Evolutionary conservation across 306 rosid genomes (phyloP).

Genomic region (Albizia julibrissin): DNA sequence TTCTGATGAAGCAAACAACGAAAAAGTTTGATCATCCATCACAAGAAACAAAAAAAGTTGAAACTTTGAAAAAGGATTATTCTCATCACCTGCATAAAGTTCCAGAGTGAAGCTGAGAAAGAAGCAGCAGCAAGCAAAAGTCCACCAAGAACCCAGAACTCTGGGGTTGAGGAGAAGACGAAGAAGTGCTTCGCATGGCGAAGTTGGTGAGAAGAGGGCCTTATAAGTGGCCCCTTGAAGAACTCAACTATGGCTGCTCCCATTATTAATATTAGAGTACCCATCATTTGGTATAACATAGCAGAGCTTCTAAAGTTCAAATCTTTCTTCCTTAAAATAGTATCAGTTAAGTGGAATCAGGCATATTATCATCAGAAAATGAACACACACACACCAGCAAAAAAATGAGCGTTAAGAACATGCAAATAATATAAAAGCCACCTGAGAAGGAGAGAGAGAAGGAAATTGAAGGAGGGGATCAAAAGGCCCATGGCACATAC

Average conservation of each 20-base stretch:
- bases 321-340: constrained; percentile 46
- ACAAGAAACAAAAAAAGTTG: neutral
- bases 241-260: constrained; percentile 62
- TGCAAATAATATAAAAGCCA: constrained; percentile 11
- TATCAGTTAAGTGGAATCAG: neutral
- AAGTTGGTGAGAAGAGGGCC: constrained; percentile 51
- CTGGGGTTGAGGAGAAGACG: constrained; percentile 61
- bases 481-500: constrained; percentile 74
- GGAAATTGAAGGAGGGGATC: constrained; percentile 63
- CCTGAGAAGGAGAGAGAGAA: constrained; percentile 65
- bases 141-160: constrained; percentile 80
- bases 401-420: neutral
- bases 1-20: constrained; percentile 29
- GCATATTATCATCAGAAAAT: neutral
- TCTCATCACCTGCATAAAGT: constrained; percentile 49
- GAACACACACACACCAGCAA: neutral
- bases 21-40: constrained; percentile 2
- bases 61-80: too few species aligned
- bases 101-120: constrained; percentile 61
- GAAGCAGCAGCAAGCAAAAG: constrained; percentile 60
- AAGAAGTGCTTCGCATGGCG: constrained; percentile 39
- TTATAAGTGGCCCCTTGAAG: constrained; percentile 59
- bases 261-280: constrained; percentile 55
- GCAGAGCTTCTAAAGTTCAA: constrained; percentile 46
- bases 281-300: constrained; percentile 53